These are phyloP conservation scores for Quercus parvula DNA, from an alignment of 306 rosid genomes.

Conservation along the genomic window DNA sequence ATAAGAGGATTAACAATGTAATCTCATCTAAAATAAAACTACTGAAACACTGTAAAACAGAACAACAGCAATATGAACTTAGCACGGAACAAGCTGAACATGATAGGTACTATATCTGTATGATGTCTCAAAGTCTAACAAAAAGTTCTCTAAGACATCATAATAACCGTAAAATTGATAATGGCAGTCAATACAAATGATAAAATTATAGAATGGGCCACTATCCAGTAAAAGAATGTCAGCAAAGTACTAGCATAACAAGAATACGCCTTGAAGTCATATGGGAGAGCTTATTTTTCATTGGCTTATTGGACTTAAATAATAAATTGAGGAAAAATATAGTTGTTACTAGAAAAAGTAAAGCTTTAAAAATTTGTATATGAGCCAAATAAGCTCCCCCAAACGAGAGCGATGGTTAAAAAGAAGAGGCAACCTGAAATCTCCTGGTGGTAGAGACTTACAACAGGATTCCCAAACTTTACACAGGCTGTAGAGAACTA, in stretches of 20 bases:
- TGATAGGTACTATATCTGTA: neutral
- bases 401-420: conserved; percentile 5
- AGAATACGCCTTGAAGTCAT: too few relatives aligned
- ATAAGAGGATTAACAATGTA: neutral
- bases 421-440: neutral
- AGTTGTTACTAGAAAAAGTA: too few relatives aligned
- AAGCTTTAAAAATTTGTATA: too few relatives aligned
- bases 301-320: too few relatives aligned
- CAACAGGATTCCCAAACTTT: neutral
- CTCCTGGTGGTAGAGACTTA: neutral
- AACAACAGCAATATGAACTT: neutral
- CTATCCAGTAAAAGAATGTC: neutral
- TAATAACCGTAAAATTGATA: neutral
- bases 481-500: neutral
- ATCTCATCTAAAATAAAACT: neutral
- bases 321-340: too few relatives aligned
- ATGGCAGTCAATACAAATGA: neutral
- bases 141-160: neutral
- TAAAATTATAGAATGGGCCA: neutral
- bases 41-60: neutral
- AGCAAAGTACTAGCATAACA: neutral
- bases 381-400: neutral
- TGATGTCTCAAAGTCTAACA: neutral
- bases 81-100: neutral
- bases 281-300: too few relatives aligned